A percentile compares a stretch with the other conserved stretches of the same genome.
phyloP scores from a whole-genome alignment of 2,329 filamentous ascomycete genomes.

The Epichloe elymi region DNA sequence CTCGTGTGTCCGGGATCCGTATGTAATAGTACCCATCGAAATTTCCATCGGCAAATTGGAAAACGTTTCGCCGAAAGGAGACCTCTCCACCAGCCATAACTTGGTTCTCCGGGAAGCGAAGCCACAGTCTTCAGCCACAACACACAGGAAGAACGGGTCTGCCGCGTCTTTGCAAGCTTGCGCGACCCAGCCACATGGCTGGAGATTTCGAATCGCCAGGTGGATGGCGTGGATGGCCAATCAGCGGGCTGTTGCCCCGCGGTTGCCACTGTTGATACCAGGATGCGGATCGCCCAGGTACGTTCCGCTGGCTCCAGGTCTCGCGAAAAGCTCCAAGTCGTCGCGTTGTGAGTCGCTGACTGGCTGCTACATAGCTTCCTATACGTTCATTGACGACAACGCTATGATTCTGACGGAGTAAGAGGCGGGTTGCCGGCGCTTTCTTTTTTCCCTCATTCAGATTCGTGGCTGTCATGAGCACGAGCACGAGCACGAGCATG shows the following conservation, averaged over 20 bases:
- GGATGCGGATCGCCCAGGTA: constrained; percentile 9
- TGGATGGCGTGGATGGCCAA: constrained; percentile 22
- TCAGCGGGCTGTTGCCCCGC: constrained; percentile 38
- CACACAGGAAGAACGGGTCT: constrained; percentile 9
- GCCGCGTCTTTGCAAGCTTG: constrained; percentile 2
- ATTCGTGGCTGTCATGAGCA: background rate
- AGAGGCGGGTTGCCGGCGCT: background rate
- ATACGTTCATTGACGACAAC: constrained; percentile 2
- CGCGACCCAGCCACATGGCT: constrained; percentile 18
- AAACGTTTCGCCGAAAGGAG: constrained; percentile 13
- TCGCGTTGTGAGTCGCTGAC: constrained; percentile 12
- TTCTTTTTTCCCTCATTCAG: background rate
- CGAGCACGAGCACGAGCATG: background rate
- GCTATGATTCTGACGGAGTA: background rate
- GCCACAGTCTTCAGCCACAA: constrained; percentile 3
- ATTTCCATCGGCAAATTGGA: constrained; percentile 14
- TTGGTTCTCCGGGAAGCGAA: background rate
- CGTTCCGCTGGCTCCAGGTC: constrained; percentile 7
- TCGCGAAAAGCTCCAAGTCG: constrained; percentile 8
- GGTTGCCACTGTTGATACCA: constrained; percentile 40
- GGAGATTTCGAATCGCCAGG: constrained; percentile 8
- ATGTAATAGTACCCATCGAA: constrained; percentile 5
- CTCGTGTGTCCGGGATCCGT: background rate
- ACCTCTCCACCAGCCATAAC: background rate
- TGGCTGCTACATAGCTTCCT: background rate